These are phyloP conservation scores for Alternaria brassicicola DNA, from an alignment of 2,329 filamentous ascomycete species.

Conservation along the genomic window DNA sequence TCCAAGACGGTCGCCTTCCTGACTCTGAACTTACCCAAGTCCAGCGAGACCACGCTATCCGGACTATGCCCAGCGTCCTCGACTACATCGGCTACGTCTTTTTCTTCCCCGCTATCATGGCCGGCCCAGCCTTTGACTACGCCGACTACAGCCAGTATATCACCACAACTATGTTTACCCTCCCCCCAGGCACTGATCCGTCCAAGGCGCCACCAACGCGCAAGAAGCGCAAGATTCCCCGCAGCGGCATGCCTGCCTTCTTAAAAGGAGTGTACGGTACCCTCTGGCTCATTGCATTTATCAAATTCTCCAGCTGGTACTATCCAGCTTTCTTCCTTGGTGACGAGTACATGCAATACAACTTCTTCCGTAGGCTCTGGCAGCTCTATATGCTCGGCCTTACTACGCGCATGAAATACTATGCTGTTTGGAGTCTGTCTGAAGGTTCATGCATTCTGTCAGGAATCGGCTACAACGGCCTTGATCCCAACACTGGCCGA, in stretches of 20 bases:
- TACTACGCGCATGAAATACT: conserved; percentile 87
- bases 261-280: conserved; percentile 76
- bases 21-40: conserved; percentile 81
- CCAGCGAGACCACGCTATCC: conserved; percentile 81
- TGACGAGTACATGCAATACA: conserved; percentile 70
- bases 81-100: conserved; percentile 90
- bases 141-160: conserved; percentile 92
- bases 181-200: conserved; percentile 80
- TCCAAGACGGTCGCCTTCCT: conserved; percentile 86
- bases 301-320: conserved; percentile 74
- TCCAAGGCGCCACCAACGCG: conserved; percentile 83
- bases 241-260: conserved; percentile 83
- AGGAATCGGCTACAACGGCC: conserved; percentile 91
- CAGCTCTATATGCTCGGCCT: conserved; percentile 84
- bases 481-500: conserved; percentile 83
- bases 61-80: conserved; percentile 73
- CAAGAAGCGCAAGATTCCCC: conserved; percentile 89
- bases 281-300: conserved; percentile 78
- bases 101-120: conserved; percentile 92
- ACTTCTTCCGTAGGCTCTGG: conserved; percentile 75
- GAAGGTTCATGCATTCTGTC: conserved; percentile 94
- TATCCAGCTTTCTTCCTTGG: conserved; percentile 67
- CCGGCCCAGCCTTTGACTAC: conserved; percentile 92
- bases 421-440: conserved; percentile 91
- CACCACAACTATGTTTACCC: conserved; percentile 91